A percentile compares a stretch with the other conserved stretches of the same genome.
These are phyloP conservation scores for Calocybe indica DNA, from an alignment of 768 basidiomycete species.

Conservation along the genomic window DNA sequence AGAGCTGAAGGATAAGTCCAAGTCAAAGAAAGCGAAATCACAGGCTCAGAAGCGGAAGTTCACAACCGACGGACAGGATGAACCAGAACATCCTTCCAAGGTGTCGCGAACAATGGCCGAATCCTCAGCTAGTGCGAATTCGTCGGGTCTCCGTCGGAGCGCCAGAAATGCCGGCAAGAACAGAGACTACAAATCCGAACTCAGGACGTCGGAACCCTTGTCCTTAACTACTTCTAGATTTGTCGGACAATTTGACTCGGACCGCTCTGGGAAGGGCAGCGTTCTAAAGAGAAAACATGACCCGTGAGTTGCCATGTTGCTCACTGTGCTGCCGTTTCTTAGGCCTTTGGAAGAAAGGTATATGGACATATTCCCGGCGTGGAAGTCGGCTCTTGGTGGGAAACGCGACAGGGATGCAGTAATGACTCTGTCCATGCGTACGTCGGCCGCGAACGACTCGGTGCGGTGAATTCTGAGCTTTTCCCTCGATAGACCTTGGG, in stretches of 20 bases:
- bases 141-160: conserved; percentile 51
- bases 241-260: conserved; percentile 24
- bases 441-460: conserved; percentile 19
- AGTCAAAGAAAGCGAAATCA: conserved; percentile 18
- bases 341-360: conserved; percentile 44
- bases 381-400: conserved; percentile 81
- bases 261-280: conserved; percentile 2
- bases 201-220: conserved; percentile 21
- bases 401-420: conserved; percentile 63
- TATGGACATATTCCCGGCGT: conserved; percentile 81
- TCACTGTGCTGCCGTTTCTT: background rate
- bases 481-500: conserved; percentile 54
- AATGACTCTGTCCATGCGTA: conserved; percentile 82
- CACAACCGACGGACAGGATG: conserved; percentile 15
- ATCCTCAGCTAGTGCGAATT: conserved; percentile 7
- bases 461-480: conserved; percentile 3
- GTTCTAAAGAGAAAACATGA: conserved; percentile 28
- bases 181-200: conserved; percentile 49
- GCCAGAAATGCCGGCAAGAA: conserved; percentile 55
- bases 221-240: conserved; percentile 12
- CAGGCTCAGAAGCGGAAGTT: conserved; percentile 38
- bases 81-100: conserved; percentile 15
- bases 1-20: conserved; percentile 38
- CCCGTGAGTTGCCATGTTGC: conserved; percentile 37
- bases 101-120: conserved; percentile 22